Conservation (phyloP, 176 grass and related monocot species). For the Tuctoria greenei region DNA sequence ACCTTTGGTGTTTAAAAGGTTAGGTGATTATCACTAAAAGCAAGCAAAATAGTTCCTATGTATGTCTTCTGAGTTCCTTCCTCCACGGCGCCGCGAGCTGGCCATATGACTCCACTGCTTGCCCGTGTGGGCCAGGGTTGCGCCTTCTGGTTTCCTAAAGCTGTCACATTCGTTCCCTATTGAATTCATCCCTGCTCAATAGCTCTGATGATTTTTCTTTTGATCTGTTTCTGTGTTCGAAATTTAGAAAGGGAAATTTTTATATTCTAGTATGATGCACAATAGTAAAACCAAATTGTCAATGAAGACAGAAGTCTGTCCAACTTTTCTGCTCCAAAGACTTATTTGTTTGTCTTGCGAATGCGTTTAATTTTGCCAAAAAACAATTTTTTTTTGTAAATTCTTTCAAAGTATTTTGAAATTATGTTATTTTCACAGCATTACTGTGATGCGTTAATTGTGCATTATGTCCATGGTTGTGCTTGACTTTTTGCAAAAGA, state of each 20-base stretch:
- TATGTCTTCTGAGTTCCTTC: background rate
- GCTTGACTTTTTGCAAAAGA: conserved; percentile 23
- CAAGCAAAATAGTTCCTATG: background rate
- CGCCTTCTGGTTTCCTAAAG: too few relatives aligned
- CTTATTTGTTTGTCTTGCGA: background rate
- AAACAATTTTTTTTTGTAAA: background rate
- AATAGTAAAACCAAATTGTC: background rate
- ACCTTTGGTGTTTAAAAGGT: background rate
- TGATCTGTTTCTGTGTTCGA: background rate
- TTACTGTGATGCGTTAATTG: conserved; percentile 1
- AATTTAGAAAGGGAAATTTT: background rate
- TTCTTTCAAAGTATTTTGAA: background rate
- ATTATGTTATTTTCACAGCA: background rate
- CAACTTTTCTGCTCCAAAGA: background rate
- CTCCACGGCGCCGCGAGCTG: too few relatives aligned
- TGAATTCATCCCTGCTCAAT: background rate
- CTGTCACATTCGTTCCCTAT: too few relatives aligned
- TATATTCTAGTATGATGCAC: background rate
- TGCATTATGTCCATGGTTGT: too few relatives aligned
- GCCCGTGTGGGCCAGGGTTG: too few relatives aligned
- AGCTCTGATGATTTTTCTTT: background rate
- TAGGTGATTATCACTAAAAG: background rate
- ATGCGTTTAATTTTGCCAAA: background rate
- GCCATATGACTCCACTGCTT: too few relatives aligned
- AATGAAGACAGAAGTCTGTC: background rate